Evolutionary conservation across 2,329 filamentous ascomycete species (phyloP), one percentile per base, ranked within the genome.

Genomic region (Dryadomyces quercus-mongolicae): DNA sequence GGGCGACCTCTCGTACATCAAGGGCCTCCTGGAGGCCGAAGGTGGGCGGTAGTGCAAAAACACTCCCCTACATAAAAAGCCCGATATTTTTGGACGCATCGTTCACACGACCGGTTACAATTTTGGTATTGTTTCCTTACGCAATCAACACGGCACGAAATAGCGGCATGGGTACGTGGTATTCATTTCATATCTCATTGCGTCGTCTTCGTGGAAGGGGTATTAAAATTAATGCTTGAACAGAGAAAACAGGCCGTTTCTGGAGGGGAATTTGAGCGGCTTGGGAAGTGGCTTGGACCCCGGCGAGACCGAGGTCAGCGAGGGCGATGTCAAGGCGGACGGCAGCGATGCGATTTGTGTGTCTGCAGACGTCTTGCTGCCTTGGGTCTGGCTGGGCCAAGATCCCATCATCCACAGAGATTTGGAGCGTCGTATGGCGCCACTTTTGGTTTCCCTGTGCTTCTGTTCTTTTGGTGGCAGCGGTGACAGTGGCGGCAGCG

Each of bases 1-100:
- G 51, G 68, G 75, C 58, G 76, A 81, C 56, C 82, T 70, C 4
- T 70, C 71, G 59, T 65, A 75, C 21, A 76, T 82, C 49, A 68
- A 73, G 56, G 67, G 69, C 46, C 65, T 82, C 44, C 65, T 81
- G 56, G 67, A 71, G 45, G 70, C 70, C 53, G 75, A 75, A 58
- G 66, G 65, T 52, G 62, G 63, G n/a, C 68, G 61, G 59, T 53
- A 31, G 25, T 31, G 25, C 25, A 31, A 8, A 8, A n/a, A n/a
- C n/a, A n/a, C n/a, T 8, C 25, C 4, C 4, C 25, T 31, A 8
- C 25, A 31, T 8, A 31, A 8, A 8, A 31, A 5, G 4, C 8
- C 8, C 8, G 25, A 8, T 5, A 31, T 31, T 31, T 31, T 31
- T 31, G 25, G 25, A 31, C 25, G 25, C 25, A 31, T 8, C 25